Evolutionary conservation across 176 grass and related monocot genomes (phyloP).

Genomic region (Carex littledalei): DNA sequence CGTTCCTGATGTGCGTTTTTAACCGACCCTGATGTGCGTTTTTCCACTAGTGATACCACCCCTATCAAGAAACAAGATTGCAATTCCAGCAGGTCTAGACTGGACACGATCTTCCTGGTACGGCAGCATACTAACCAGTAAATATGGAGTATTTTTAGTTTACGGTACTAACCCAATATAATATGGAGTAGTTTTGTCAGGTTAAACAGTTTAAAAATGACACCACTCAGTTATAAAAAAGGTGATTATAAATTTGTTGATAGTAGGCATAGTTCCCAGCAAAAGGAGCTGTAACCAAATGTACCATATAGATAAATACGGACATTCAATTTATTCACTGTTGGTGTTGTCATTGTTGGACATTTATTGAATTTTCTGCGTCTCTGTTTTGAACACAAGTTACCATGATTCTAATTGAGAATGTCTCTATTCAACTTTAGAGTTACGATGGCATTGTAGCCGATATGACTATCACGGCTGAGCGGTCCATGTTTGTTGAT

Average conservation of each 20-base stretch:
- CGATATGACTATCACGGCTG: constrained; percentile 50
- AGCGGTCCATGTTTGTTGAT: constrained; percentile 39
- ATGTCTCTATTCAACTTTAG: constrained; percentile 9
- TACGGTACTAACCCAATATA: neutral
- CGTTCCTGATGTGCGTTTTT: too few relatives aligned
- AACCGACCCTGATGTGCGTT: too few relatives aligned
- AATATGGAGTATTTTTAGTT: neutral
- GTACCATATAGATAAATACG: neutral
- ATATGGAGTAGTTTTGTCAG: neutral
- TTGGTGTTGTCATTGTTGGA: neutral
- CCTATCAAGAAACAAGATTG: too few relatives aligned
- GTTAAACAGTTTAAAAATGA: neutral
- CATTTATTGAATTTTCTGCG: neutral
- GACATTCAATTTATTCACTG: neutral
- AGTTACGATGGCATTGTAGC: constrained; percentile 31
- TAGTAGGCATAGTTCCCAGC: neutral
- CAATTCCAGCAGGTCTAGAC: too few relatives aligned
- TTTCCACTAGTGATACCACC: too few relatives aligned
- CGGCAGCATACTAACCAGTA: too few relatives aligned
- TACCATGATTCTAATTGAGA: neutral
- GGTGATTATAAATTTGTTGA: too few relatives aligned
- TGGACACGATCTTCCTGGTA: too few relatives aligned
- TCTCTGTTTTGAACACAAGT: neutral
- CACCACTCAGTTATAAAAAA: neutral
- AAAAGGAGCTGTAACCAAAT: neutral